These are phyloP conservation scores for Taiwanofungus camphoratus DNA, from an alignment of 1,284 basidiomycete species.

Conservation along the genomic window DNA sequence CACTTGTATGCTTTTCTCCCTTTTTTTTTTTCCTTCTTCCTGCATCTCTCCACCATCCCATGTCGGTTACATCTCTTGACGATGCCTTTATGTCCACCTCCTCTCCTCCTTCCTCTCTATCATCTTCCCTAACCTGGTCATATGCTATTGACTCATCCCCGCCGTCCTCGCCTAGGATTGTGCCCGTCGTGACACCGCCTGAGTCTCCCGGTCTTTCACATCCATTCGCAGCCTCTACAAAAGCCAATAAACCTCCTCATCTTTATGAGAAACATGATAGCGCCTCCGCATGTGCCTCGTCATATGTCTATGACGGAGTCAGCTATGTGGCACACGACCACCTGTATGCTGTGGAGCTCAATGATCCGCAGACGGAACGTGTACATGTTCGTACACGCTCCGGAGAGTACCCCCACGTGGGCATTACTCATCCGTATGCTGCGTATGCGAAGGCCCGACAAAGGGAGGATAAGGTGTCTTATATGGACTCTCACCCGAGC, in stretches of 20 bases:
- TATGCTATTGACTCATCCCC: constrained; percentile 20
- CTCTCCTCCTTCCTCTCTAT: constrained; percentile 14
- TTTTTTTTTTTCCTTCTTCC: neutral
- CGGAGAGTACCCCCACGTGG: neutral
- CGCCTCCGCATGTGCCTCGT: constrained; percentile 1
- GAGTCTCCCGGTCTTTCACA: constrained; percentile 21
- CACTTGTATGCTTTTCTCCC: neutral
- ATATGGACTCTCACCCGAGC: neutral
- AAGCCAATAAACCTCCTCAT: constrained; percentile 18
- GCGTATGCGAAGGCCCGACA: constrained; percentile 3
- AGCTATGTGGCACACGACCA: constrained; percentile 1
- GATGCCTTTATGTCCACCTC: constrained; percentile 5
- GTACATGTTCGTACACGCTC: neutral
- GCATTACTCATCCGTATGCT: neutral
- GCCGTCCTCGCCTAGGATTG: constrained; percentile 16
- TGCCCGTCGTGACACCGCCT: constrained; percentile 14
- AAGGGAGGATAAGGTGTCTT: neutral
- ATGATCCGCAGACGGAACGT: neutral
- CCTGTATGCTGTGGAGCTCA: neutral
- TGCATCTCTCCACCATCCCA: neutral
- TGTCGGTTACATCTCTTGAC: constrained; percentile 1
- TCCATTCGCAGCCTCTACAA: constrained; percentile 26
- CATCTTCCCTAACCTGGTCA: constrained; percentile 18
- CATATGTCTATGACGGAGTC: too few relatives aligned
- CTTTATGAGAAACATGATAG: constrained; percentile 20